These are phyloP conservation scores for Penicillium taxi DNA, from an alignment of 495 filamentous ascomycete species.

Conservation along the genomic window DNA sequence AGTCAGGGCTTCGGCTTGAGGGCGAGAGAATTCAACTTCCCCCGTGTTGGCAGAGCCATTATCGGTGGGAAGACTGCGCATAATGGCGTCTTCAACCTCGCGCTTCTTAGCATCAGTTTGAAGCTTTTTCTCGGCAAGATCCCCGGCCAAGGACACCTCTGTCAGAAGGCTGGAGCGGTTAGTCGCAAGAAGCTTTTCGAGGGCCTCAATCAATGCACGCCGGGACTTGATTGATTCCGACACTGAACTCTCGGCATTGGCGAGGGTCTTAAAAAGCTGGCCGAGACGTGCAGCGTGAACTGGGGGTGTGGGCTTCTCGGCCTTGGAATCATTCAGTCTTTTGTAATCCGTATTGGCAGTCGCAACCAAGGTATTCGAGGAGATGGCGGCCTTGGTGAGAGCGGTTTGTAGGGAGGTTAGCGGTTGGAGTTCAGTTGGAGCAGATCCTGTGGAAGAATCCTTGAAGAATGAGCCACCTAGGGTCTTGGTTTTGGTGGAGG, in stretches of 20 bases:
- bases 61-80: slow-evolving; percentile 57
- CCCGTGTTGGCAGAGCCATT: slow-evolving; percentile 30
- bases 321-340: slow-evolving; percentile 64
- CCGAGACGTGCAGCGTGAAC: slow-evolving; percentile 88
- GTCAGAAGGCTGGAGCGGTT: slow-evolving; percentile 59
- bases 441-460: slow-evolving; percentile 36
- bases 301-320: slow-evolving; percentile 62
- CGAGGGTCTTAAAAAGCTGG: slow-evolving; percentile 76
- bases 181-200: slow-evolving; percentile 72
- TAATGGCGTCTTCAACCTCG: slow-evolving; percentile 83
- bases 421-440: slow-evolving; percentile 70
- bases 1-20: slow-evolving; percentile 76
- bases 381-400: slow-evolving; percentile 59
- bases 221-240: slow-evolving; percentile 86
- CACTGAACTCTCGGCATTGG: slow-evolving; percentile 85
- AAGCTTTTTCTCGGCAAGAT: slow-evolving; percentile 51
- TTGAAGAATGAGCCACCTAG: slow-evolving; percentile 69
- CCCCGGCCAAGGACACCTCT: slow-evolving; percentile 56
- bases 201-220: slow-evolving; percentile 60
- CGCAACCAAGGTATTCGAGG: slow-evolving; percentile 51
- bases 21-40: slow-evolving; percentile 46
- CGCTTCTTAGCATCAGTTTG: slow-evolving; percentile 68
- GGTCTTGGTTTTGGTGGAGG: slow-evolving; percentile 52
- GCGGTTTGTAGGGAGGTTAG: slow-evolving; percentile 64
- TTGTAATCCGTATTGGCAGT: slow-evolving; percentile 72